A percentile compares a stretch with the other conserved stretches of the same genome.
phyloP scores from a whole-genome alignment of 768 basidiomycete genomes.

The Coprinellus aureogranulatus region DNA sequence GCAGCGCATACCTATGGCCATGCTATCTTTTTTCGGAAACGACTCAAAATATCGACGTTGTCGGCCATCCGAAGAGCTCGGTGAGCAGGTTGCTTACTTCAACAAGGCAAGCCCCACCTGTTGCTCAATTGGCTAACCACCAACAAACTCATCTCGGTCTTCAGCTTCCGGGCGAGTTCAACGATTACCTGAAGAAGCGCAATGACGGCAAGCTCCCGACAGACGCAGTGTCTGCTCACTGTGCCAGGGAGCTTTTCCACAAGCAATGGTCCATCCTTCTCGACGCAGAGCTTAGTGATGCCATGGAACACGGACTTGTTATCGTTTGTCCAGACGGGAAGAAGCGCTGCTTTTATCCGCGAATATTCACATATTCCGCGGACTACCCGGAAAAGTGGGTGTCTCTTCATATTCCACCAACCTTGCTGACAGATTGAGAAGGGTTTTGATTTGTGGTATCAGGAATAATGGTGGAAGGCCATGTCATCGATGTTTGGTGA shows the following conservation, averaged over 20 bases:
- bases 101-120: constrained; percentile 21
- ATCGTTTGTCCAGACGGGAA: no score
- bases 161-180: neutral
- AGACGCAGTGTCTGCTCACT: no score
- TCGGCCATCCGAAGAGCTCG: constrained; percentile 24
- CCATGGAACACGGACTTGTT: no score
- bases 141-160: no score
- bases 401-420: no score
- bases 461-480: constrained; percentile 32
- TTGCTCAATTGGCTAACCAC: no score
- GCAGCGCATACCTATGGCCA: constrained; percentile 37
- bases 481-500: constrained; percentile 33
- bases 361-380: no score
- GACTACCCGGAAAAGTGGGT: constrained; percentile 8
- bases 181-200: neutral
- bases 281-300: no score
- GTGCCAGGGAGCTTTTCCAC: no score
- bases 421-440: constrained; percentile 11
- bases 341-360: no score
- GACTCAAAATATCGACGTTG: constrained; percentile 36
- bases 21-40: constrained; percentile 39
- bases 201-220: no score
- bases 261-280: no score
- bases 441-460: constrained; percentile 26
- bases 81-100: constrained; percentile 42